Evolutionary conservation across 2,329 filamentous ascomycete species (phyloP).

Genomic region (Sporothrix globosa): DNA sequence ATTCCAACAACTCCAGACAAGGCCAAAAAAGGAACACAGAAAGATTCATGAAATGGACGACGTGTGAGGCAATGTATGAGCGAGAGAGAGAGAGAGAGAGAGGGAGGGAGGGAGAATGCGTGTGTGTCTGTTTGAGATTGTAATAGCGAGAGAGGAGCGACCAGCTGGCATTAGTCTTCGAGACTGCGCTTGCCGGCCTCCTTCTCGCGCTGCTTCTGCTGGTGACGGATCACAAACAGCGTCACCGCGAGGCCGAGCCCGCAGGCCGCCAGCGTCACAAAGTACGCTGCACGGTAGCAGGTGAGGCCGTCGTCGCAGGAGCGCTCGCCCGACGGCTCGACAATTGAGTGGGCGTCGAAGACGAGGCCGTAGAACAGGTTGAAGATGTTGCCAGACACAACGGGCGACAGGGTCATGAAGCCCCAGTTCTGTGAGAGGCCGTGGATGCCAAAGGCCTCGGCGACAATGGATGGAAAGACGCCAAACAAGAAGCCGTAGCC

Average conservation of each 20-base stretch:
- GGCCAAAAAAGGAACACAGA: background rate
- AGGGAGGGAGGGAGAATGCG: background rate
- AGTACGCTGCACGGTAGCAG: conserved; percentile 83
- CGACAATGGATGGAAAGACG: conserved; percentile 85
- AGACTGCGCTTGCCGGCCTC: conserved; percentile 41
- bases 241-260: conserved; percentile 69
- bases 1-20: conserved; percentile 1
- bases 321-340: conserved; percentile 69
- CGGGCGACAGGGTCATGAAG: conserved; percentile 86
- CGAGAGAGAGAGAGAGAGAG: too few relatives aligned
- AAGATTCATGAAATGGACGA: background rate
- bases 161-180: conserved; percentile 29
- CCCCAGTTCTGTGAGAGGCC: conserved; percentile 96
- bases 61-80: background rate
- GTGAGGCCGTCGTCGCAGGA: conserved; percentile 75
- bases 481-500: conserved; percentile 94
- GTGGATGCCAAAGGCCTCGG: conserved; percentile 87
- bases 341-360: conserved; percentile 77
- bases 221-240: conserved; percentile 69
- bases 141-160: background rate
- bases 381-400: conserved; percentile 86
- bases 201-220: conserved; percentile 49
- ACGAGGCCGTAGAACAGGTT: conserved; percentile 87
- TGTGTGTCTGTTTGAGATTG: background rate
- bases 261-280: conserved; percentile 74